Evolutionary conservation across 148 eudicot genomes (phyloP), one percentile per base, ranked within the genome.

Genomic region (Selenicereus undatus): DNA sequence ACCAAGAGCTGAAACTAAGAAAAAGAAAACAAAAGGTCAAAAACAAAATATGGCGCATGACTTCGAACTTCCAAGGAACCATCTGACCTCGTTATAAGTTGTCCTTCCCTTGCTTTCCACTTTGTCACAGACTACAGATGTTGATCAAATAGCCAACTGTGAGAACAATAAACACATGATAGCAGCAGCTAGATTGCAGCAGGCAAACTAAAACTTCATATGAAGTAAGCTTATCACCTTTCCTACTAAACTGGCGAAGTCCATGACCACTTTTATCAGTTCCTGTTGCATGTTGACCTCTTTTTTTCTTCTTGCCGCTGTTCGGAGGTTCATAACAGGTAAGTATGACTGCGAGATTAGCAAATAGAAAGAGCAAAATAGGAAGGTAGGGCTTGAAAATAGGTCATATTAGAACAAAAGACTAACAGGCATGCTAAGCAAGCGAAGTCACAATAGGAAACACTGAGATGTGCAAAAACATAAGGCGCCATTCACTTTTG

Each of bases 101-200:
- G 99, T 95, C 88, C 92, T 92, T 83, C 99, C 99, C 87, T 93
- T 95, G 93, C 99, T 93, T 87, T 95, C 93, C 84, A 95, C 99
- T 86, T 95, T 95, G 89, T 95, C 94, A 56, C 99, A 95, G 71
- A 95, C 99, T 95, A 65, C 26, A 62, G 77, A 82, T 27, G 51
- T 87, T 30, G 75, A 76, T 43, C 74, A 75, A 35, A 75, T 79
- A 87, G 82, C 36, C 71, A 77, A 70, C 8, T 30, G 45, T 20
- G 77, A 60, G 77, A 78, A 75, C 18, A 48, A 68, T 30, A 56
- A 54, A 54, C 20, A 30, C 48, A 73, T 18, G 14, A 66, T 12
- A 62, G 18, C 27, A 65, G 3, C 29, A 18, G 24, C 36, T 75
- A 73, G 66, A n/a, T 29, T 16, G 35, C 20, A 66, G 71, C 71